Conservation (phyloP, 192 early-diverging fungal genomes). For the Phlyctochytrium bullatum region DNA sequence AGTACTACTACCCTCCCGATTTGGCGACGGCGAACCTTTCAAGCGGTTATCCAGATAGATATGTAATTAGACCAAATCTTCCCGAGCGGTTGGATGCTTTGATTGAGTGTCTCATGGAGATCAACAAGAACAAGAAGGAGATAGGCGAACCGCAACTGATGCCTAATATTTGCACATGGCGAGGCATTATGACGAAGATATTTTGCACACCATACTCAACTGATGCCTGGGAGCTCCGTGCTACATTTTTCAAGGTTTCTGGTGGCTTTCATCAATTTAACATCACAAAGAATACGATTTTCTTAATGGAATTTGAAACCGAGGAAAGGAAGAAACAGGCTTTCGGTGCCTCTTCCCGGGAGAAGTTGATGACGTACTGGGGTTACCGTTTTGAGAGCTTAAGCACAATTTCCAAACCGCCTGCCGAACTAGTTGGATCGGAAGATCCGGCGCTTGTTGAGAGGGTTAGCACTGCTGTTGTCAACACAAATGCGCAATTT, state of each 20-base stretch:
- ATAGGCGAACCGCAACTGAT: not conserved
- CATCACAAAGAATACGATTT: no score
- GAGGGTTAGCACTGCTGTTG: conserved; percentile 27
- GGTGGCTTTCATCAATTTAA: no score
- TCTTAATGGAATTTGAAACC: conserved; percentile 69
- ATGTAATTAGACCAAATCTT: conserved; percentile 57
- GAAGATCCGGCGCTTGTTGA: conserved; percentile 23
- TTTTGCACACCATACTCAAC: conserved; percentile 75
- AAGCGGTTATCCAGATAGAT: conserved; percentile 64
- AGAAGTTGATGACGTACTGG: conserved; percentile 76
- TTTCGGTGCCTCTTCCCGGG: conserved; percentile 42
- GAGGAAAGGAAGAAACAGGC: conserved; percentile 27
- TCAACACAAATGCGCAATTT: conserved; percentile 86
- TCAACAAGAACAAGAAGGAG: conserved; percentile 5
- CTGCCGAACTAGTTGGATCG: conserved; percentile 43
- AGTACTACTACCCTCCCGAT: conserved; percentile 19
- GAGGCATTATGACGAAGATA: conserved; percentile 89
- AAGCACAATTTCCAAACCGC: conserved; percentile 59
- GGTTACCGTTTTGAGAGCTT: conserved; percentile 90
- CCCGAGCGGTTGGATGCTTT: conserved; percentile 83
- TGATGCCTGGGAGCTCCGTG: conserved; percentile 82
- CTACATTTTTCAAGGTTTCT: conserved; percentile 66
- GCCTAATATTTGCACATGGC: conserved; percentile 43
- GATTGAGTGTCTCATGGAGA: conserved; percentile 44
- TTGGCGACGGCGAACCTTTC: conserved; percentile 38